Evolutionary conservation across 2,329 filamentous ascomycete genomes (phyloP).

Genomic region (Neonectria neomacrospora): DNA sequence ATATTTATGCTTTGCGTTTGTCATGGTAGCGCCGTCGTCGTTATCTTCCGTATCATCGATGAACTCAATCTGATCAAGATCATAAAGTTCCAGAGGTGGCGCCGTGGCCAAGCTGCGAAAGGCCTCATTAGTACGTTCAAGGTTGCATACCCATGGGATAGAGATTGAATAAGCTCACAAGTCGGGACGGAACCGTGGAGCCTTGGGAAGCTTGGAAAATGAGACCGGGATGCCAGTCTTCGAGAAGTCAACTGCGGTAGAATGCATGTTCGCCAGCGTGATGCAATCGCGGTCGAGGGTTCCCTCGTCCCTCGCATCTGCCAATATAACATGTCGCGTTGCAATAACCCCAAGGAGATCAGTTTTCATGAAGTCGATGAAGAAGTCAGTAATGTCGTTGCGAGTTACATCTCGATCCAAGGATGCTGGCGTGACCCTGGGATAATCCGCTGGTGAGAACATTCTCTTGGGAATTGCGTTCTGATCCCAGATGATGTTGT

Average conservation of each 20-base stretch:
- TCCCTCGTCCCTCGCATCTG: slow-evolving; percentile 66
- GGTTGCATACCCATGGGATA: not conserved
- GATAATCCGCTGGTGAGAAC: slow-evolving; percentile 76
- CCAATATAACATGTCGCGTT: slow-evolving; percentile 70
- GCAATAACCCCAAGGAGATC: slow-evolving; percentile 75
- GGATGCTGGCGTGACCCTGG: slow-evolving; percentile 63
- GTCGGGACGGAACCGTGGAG: slow-evolving; percentile 59
- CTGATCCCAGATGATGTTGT: slow-evolving; percentile 80
- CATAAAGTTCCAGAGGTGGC: slow-evolving; percentile 57
- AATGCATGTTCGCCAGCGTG: slow-evolving; percentile 71
- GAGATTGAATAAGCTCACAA: slow-evolving; percentile 57
- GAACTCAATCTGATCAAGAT: slow-evolving; percentile 54
- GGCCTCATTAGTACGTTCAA: slow-evolving; percentile 8
- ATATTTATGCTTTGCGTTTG: slow-evolving; percentile 61
- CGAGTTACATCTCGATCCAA: slow-evolving; percentile 69
- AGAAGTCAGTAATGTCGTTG: slow-evolving; percentile 81
- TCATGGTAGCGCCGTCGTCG: slow-evolving; percentile 54
- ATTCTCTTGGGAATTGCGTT: slow-evolving; percentile 55
- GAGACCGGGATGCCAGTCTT: slow-evolving; percentile 75
- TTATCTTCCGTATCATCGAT: slow-evolving; percentile 48
- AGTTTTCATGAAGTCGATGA: slow-evolving; percentile 79
- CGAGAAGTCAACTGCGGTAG: slow-evolving; percentile 79
- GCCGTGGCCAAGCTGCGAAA: slow-evolving; percentile 57
- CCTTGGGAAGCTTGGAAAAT: slow-evolving; percentile 54
- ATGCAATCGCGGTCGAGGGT: slow-evolving; percentile 63